These are phyloP conservation scores for Leishmania major DNA, from an alignment of 208 protist genomes.

Conservation along the genomic window DNA sequence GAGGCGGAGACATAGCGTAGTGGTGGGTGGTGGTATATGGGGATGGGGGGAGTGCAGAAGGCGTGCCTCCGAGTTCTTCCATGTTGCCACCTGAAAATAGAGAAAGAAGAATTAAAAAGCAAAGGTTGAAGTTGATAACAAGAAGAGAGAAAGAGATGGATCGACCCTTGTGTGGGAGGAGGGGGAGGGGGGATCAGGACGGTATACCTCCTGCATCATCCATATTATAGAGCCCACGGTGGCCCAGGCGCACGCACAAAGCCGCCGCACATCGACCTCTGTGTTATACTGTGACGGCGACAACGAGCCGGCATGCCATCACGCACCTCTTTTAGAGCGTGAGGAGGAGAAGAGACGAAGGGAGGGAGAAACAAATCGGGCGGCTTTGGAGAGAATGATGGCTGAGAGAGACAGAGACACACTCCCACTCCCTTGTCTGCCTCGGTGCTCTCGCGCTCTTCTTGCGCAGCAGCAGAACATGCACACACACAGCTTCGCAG, in stretches of 20 bases:
- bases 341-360: not conserved
- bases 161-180: not conserved
- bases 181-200: not conserved
- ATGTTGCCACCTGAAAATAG: not conserved
- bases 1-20: not conserved
- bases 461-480: not conserved
- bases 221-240: conserved; percentile 3
- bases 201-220: not conserved
- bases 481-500: not conserved
- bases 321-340: not conserved
- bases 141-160: not conserved
- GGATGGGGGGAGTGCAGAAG: not conserved
- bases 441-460: not conserved
- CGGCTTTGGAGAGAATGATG: not conserved
- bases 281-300: not conserved
- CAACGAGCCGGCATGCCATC: not conserved
- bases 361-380: not conserved
- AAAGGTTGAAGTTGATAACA: not conserved
- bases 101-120: not conserved
- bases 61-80: not conserved
- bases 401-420: not conserved
- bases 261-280: not conserved
- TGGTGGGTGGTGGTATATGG: no score
- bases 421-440: not conserved
- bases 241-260: not conserved